A percentile compares a stretch with the other conserved stretches of the same genome.
phyloP scores from a whole-genome alignment of 495 filamentous ascomycete species.

The Aspergillus sparsus region DNA sequence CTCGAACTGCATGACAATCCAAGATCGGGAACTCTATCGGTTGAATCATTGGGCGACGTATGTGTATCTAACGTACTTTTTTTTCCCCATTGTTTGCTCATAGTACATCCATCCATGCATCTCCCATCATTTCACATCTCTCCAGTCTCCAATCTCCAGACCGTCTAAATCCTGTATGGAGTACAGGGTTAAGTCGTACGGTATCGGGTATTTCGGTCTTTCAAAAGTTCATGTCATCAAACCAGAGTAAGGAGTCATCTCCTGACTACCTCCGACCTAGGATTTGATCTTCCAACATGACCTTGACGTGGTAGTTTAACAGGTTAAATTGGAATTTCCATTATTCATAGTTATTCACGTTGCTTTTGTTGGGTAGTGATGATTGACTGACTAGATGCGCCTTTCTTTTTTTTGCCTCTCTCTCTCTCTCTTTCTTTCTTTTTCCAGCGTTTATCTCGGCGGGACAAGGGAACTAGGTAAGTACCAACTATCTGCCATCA shows the following conservation, averaged over 20 bases:
- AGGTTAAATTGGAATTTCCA: background rate
- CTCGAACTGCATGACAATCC: no score
- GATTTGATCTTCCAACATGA: no score
- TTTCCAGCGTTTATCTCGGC: background rate
- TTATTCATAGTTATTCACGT: conserved; percentile 3
- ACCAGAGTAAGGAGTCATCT: no score
- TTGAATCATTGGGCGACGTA: no score
- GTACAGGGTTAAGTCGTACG: background rate
- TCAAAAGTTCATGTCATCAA: background rate
- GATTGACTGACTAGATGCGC: background rate
- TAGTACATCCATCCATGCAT: background rate
- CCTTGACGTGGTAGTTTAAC: no score
- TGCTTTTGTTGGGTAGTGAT: conserved; percentile 1
- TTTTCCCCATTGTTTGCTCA: background rate
- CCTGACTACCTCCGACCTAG: no score
- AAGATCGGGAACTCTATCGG: no score
- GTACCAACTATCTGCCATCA: no score
- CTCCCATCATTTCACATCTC: no score
- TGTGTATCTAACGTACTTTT: background rate
- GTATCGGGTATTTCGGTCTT: background rate
- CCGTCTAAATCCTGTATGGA: no score
- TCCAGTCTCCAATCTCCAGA: background rate
- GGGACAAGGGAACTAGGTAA: no score
- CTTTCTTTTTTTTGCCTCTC: background rate
- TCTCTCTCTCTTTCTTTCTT: background rate